Evolutionary conservation across 2,329 filamentous ascomycete genomes (phyloP).

Genomic region (Pseudophaeomoniella oleicola): DNA sequence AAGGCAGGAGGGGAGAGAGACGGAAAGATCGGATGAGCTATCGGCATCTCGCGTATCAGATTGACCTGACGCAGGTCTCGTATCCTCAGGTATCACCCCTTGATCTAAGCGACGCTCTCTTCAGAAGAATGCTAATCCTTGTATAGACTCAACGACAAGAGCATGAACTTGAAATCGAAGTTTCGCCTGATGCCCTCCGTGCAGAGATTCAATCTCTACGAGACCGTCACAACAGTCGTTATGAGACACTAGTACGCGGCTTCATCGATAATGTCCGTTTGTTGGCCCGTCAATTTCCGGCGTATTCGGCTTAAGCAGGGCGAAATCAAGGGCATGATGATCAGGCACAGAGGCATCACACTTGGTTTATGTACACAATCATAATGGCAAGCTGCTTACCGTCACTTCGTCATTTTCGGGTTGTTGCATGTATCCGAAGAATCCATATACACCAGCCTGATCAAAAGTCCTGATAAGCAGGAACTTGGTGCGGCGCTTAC

Average conservation of each 20-base stretch:
- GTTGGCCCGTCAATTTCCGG: constrained; percentile 9
- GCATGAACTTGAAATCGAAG: constrained; percentile 34
- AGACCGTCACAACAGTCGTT: constrained; percentile 22
- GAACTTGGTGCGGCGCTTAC: too few species aligned
- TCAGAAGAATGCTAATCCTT: constrained; percentile 6
- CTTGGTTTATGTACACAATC: too few species aligned
- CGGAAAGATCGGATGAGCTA: constrained; percentile 89
- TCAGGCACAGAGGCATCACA: too few species aligned
- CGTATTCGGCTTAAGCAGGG: too few species aligned
- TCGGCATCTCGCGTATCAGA: constrained; percentile 69
- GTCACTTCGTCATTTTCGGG: too few species aligned
- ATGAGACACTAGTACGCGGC: constrained; percentile 30
- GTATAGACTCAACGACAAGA: constrained; percentile 21
- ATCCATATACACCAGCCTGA: too few species aligned
- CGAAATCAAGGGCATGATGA: too few species aligned
- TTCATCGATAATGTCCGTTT: constrained; percentile 35
- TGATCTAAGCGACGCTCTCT: not conserved
- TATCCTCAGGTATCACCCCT: constrained; percentile 26
- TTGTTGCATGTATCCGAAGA: too few species aligned
- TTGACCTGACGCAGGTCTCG: constrained; percentile 87
- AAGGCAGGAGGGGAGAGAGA: constrained; percentile 38
- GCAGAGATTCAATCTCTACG: constrained; percentile 27
- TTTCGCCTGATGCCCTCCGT: constrained; percentile 29
- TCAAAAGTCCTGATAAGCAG: too few species aligned
- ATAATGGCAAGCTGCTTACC: too few species aligned